phyloP scores from a whole-genome alignment of 2,329 filamentous ascomycete species.

The Xylariales sp. region DNA sequence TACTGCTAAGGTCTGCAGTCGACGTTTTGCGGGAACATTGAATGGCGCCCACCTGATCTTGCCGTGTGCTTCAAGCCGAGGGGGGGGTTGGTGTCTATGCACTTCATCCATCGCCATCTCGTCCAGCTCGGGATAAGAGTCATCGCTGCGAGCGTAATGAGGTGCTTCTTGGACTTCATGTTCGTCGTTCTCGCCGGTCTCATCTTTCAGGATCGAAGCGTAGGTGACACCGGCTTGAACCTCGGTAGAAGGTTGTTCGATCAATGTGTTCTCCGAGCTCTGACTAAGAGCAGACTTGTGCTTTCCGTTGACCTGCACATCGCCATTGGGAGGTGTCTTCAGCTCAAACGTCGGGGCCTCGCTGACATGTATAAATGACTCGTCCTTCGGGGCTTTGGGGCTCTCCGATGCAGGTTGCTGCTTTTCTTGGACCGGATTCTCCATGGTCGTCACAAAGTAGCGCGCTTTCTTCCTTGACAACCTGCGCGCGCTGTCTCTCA shows the following conservation, averaged over 20 bases:
- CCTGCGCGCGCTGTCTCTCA: no score
- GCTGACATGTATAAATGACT: conserved; percentile 9
- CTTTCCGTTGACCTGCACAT: not conserved
- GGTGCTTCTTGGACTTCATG: not conserved
- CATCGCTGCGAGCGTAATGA: conserved; percentile 14
- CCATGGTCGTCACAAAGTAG: not conserved
- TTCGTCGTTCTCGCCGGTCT: not conserved
- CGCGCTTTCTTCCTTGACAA: not conserved
- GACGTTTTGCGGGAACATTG: conserved; percentile 65
- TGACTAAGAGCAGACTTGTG: conserved; percentile 1
- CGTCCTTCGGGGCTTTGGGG: conserved; percentile 4
- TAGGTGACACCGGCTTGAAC: conserved; percentile 6
- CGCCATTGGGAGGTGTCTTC: not conserved
- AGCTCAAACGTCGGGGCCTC: conserved; percentile 7
- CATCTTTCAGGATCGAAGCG: conserved; percentile 8
- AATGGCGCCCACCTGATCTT: conserved; percentile 82
- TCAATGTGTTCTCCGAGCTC: conserved; percentile 4
- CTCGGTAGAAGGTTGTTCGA: conserved; percentile 2
- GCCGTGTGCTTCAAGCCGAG: conserved; percentile 19
- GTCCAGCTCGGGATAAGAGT: conserved; percentile 27
- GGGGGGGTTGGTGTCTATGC: conserved; percentile 18
- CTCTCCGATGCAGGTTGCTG: not conserved
- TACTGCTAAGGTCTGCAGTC: conserved; percentile 75
- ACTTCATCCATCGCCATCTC: conserved; percentile 23
- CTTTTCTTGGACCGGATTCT: not conserved